Evolutionary conservation across 768 basidiomycete species (phyloP), one percentile per base, ranked within the genome.

Genomic region (Exidia glandulosa): DNA sequence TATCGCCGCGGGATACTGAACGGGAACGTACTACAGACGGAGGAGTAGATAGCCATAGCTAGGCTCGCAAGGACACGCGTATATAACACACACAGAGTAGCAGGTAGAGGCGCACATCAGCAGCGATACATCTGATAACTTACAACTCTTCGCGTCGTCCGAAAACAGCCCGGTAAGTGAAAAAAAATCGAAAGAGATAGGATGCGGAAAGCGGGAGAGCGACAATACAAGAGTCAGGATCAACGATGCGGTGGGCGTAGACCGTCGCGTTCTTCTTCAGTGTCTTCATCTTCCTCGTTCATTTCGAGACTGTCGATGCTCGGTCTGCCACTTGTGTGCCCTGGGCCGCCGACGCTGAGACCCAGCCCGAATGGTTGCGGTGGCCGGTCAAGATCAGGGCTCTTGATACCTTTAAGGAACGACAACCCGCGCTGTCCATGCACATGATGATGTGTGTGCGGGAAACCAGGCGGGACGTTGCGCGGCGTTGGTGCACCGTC

Each of bases 1-100:
- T n/a, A 80, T 93, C 45, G 89, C 94, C 3, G 84, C 88, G 54
- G 94, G 88, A 2, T 94, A 94, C 72, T 91, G 67, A 71, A 67
- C 25, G 19, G 29, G 29, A 25, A 27, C 32, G 34, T 59, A 57
- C 31, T 47, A 29, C 32, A 14, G 59, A 32, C 59, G 29, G n/a
- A 56, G 16, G 54, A 56, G 31, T 19, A 23, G 9, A 29, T 5
- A 56, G 14, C 9, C n/a, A 23, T 32, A 30, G 29, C 27, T 7
- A 23, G n/a, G n/a, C n/a, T n/a, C n/a, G n/a, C n/a, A n/a, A n/a
- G n/a, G n/a, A n/a, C n/a, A n/a, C n/a, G 41, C 41, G 41, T 19
- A 37, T 19, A 37, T 6, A 45, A 23, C 41, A 45, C 9, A 45
- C 19, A 45, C 41, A 45, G 41, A 14, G 41, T 45, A 45, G n/a